Percentiles rank a stretch among this genome's conserved stretches.
phyloP scores from a whole-genome alignment of 1,139 yeast species.

The Blastobotrys raffinosifermentans region DNA sequence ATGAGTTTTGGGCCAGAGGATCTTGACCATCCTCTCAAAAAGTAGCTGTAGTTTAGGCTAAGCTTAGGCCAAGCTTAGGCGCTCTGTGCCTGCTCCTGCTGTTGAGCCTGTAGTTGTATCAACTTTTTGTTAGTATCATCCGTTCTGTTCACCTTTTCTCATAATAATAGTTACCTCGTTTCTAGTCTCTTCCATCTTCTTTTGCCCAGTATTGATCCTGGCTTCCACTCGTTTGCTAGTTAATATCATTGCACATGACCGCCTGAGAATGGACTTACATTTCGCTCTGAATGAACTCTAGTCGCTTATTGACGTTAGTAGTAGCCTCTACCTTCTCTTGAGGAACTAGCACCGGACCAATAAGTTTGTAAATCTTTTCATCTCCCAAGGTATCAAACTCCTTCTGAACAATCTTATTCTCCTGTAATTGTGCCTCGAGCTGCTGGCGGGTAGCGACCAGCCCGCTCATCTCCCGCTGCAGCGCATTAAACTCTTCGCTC shows the following conservation, averaged over 20 bases:
- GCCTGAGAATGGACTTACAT: slow-evolving; percentile 36
- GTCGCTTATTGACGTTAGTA: slow-evolving; percentile 75
- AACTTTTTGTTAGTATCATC: slow-evolving; percentile 12
- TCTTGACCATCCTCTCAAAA: too few species aligned
- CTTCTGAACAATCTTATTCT: slow-evolving; percentile 81
- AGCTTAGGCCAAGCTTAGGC: slow-evolving; percentile 6
- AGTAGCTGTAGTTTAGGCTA: too few species aligned
- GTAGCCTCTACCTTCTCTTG: slow-evolving; percentile 81
- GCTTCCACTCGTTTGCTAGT: slow-evolving; percentile 31
- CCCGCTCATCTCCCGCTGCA: slow-evolving; percentile 25
- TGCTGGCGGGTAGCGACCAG: slow-evolving; percentile 45
- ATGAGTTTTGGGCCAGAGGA: slow-evolving; percentile 83
- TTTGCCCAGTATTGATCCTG: slow-evolving; percentile 30
- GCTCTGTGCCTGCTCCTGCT: slow-evolving; percentile 12
- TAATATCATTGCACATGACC: not conserved
- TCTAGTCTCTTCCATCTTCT: slow-evolving; percentile 30
- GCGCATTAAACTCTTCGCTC: slow-evolving; percentile 27
- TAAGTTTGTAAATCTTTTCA: slow-evolving; percentile 72
- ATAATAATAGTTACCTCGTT: slow-evolving; percentile 31
- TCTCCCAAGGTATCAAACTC: slow-evolving; percentile 63
- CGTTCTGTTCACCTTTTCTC: slow-evolving; percentile 9
- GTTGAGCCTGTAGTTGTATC: slow-evolving; percentile 23
- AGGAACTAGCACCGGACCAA: slow-evolving; percentile 88
- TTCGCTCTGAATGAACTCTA: slow-evolving; percentile 78
- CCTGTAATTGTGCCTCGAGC: slow-evolving; percentile 68